Conservation (phyloP, 2,329 filamentous ascomycete species). For the Cladosporium austrohemisphaericum region DNA sequence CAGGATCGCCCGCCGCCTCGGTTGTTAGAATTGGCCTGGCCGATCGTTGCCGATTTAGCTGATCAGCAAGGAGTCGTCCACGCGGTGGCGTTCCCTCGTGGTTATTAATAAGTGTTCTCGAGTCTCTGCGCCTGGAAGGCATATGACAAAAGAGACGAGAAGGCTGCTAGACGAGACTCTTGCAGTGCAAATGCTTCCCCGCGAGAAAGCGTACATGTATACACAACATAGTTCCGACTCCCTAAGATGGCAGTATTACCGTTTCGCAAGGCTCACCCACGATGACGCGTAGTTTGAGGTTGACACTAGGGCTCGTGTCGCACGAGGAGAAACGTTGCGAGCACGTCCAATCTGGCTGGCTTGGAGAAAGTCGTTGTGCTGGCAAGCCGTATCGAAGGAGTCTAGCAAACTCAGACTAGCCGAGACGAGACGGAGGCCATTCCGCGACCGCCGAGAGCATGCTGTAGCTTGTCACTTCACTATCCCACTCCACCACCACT, state of each 20-base stretch:
- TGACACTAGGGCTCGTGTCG: slow-evolving; percentile 1
- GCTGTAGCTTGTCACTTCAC: slow-evolving; percentile 1
- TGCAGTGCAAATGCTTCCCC: too few relatives aligned
- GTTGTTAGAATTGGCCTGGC: not conserved
- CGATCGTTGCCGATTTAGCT: slow-evolving; percentile 3
- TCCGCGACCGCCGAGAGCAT: not conserved
- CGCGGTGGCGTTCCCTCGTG: too few relatives aligned
- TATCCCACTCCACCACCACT: slow-evolving; percentile 2
- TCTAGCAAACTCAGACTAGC: slow-evolving; percentile 3
- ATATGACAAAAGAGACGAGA: too few relatives aligned
- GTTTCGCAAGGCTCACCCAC: too few relatives aligned
- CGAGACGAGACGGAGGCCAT: not conserved
- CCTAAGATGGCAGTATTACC: too few relatives aligned
- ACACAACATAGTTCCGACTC: too few relatives aligned
- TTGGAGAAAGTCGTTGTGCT: not conserved
- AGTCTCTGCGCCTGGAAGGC: too few relatives aligned
- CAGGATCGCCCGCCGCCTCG: too few relatives aligned
- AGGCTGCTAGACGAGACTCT: too few relatives aligned
- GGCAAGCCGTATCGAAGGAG: not conserved
- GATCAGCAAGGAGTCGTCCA: not conserved
- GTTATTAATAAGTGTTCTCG: too few relatives aligned
- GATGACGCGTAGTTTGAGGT: slow-evolving; percentile 1
- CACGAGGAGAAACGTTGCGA: not conserved
- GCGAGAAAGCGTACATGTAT: too few relatives aligned
- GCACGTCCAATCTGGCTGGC: slow-evolving; percentile 1